Conservation (phyloP, 2,329 filamentous ascomycete species). For the Aaosphaeria arxii region DNA sequence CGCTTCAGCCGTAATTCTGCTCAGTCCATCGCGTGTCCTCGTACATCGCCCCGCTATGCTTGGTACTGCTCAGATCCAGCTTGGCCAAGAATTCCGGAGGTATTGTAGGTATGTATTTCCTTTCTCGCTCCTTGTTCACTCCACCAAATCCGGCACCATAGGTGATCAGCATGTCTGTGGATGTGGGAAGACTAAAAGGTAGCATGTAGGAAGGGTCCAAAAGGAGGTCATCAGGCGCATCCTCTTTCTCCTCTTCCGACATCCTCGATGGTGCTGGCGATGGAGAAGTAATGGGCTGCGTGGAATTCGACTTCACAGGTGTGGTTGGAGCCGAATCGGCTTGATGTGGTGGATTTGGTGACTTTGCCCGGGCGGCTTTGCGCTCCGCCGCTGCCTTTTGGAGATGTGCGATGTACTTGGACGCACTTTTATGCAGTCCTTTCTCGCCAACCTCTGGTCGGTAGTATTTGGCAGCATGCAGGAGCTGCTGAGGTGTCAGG, state of each 20-base stretch:
- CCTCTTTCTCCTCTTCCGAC: slow-evolving; percentile 58
- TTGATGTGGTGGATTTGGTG: slow-evolving; percentile 37
- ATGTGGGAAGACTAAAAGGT: slow-evolving; percentile 91
- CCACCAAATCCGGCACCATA: slow-evolving; percentile 95
- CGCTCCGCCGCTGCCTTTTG: slow-evolving; percentile 66
- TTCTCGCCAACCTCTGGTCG: slow-evolving; percentile 94
- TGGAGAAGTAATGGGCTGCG: slow-evolving; percentile 17
- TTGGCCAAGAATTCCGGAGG: slow-evolving; percentile 90
- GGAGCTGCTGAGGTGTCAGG: slow-evolving; percentile 80
- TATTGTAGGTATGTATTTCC: slow-evolving; percentile 94
- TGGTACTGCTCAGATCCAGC: slow-evolving; percentile 60
- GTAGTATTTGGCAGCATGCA: slow-evolving; percentile 91
- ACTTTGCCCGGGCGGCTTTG: slow-evolving; percentile 33
- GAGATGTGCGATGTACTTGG: slow-evolving; percentile 79
- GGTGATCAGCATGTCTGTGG: slow-evolving; percentile 93
- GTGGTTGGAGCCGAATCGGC: slow-evolving; percentile 28
- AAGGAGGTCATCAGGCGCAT: slow-evolving; percentile 71
- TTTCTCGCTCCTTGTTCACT: slow-evolving; percentile 82
- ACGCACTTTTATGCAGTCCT: slow-evolving; percentile 78
- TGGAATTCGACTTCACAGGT: slow-evolving; percentile 22
- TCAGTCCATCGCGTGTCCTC: slow-evolving; percentile 32
- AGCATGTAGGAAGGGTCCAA: slow-evolving; percentile 89
- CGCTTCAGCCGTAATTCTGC: slow-evolving; percentile 29
- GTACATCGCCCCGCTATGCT: slow-evolving; percentile 18
- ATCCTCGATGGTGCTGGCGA: slow-evolving; percentile 30